Percentiles rank a stretch among this genome's conserved stretches.
Evolutionary conservation across 257 asterid species (phyloP).

Genomic region (Plantago elongata): DNA sequence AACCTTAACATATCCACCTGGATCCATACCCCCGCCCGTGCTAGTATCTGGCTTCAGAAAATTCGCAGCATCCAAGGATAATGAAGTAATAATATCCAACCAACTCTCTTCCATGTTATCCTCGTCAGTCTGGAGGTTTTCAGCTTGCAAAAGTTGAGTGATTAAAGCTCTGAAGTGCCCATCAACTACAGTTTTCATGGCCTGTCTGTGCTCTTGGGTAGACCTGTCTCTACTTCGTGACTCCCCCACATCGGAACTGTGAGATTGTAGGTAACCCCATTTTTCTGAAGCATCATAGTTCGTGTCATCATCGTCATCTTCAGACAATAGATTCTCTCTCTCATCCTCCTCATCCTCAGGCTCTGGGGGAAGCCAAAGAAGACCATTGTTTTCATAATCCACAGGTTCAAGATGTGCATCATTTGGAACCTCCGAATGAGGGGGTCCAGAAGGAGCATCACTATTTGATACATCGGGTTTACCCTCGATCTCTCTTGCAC

Average conservation of each 20-base stretch:
- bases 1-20: constrained; percentile 80
- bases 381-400: constrained; percentile 57
- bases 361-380: constrained; percentile 72
- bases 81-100: constrained; percentile 56
- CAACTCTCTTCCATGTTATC: constrained; percentile 44
- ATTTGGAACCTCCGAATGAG: constrained; percentile 26
- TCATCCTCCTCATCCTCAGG: constrained; percentile 77
- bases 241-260: constrained; percentile 52
- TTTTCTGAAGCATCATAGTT: constrained; percentile 52
- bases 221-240: constrained; percentile 57
- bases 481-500: constrained; percentile 22
- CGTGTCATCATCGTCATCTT: constrained; percentile 54
- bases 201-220: constrained; percentile 59
- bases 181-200: constrained; percentile 57
- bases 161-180: constrained; percentile 63
- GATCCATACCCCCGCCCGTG: constrained; percentile 78
- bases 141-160: constrained; percentile 64
- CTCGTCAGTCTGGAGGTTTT: constrained; percentile 38
- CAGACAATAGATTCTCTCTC: constrained; percentile 39
- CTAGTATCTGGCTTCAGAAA: constrained; percentile 75
- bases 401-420: constrained; percentile 40
- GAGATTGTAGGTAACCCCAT: constrained; percentile 57
- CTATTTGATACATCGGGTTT: constrained; percentile 34
- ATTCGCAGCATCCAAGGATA: constrained; percentile 81
- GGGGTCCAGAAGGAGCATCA: constrained; percentile 23